Evolutionary conservation across 306 rosid genomes (phyloP).

Genomic region (Canavalia ensiformis): DNA sequence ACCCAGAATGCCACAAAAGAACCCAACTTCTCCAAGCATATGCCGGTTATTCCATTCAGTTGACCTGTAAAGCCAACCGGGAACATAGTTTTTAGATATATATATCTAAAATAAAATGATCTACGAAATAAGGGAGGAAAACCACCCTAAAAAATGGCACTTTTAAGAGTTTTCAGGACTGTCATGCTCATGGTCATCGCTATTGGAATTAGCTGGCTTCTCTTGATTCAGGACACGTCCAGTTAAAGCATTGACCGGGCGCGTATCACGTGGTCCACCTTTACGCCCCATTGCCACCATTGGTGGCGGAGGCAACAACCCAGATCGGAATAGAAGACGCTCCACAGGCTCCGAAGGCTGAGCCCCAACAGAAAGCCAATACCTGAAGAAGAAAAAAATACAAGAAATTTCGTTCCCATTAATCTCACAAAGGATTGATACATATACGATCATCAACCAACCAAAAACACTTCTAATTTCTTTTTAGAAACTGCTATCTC

Average conservation of each 20-base stretch:
- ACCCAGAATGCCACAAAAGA: neutral
- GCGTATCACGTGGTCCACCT: conserved; percentile 81
- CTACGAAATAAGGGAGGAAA: neutral
- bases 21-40: conserved; percentile 20
- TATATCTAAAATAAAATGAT: conserved; percentile 19
- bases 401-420: neutral
- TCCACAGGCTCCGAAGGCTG: conserved; percentile 93
- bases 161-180: conserved; percentile 41
- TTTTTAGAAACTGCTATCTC: neutral
- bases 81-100: conserved; percentile 41
- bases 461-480: neutral
- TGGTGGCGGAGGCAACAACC: conserved; percentile 88
- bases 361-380: conserved; percentile 98
- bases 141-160: neutral
- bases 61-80: conserved; percentile 17
- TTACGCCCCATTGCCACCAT: conserved; percentile 87
- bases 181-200: conserved; percentile 34
- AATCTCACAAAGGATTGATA: neutral
- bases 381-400: conserved; percentile 55
- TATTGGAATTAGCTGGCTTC: conserved; percentile 50
- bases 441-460: neutral
- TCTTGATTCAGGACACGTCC: conserved; percentile 64
- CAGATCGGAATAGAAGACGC: conserved; percentile 85
- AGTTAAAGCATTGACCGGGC: conserved; percentile 71
- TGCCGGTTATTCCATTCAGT: conserved; percentile 34